Percentiles rank a stretch among this genome's conserved stretches.
Evolutionary conservation across 2,329 filamentous ascomycete genomes (phyloP).

Genomic region (Fonsecaea pugnacius): DNA sequence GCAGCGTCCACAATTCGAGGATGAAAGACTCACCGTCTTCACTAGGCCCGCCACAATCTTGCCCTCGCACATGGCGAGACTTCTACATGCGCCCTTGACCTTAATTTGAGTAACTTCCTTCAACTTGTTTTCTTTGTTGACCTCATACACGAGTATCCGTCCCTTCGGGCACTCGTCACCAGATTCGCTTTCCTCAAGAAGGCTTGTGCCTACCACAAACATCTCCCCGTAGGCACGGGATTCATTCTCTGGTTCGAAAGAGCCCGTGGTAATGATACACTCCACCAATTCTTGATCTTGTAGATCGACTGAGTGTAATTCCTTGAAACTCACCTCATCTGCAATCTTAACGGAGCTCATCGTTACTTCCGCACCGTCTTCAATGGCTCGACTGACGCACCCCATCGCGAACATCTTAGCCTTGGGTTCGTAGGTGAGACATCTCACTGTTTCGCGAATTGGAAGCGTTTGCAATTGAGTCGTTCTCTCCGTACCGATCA

Average conservation of each 20-base stretch:
- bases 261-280: slow-evolving; percentile 75
- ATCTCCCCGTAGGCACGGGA: slow-evolving; percentile 63
- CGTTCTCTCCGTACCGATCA: slow-evolving; percentile 80
- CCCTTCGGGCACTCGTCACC: slow-evolving; percentile 62
- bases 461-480: slow-evolving; percentile 84
- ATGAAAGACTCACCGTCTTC: slow-evolving; percentile 70
- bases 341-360: slow-evolving; percentile 84
- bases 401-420: slow-evolving; percentile 85
- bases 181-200: slow-evolving; percentile 64
- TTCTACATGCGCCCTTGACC: slow-evolving; percentile 79
- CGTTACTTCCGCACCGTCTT: slow-evolving; percentile 73
- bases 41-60: slow-evolving; percentile 85
- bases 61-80: slow-evolving; percentile 73
- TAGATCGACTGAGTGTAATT: slow-evolving; percentile 72
- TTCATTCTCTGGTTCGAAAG: slow-evolving; percentile 56
- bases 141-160: slow-evolving; percentile 81
- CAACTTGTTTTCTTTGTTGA: slow-evolving; percentile 70
- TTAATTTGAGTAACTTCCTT: slow-evolving; percentile 71
- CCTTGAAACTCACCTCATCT: slow-evolving; percentile 84
- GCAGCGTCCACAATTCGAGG: slow-evolving; percentile 1
- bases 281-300: slow-evolving; percentile 77
- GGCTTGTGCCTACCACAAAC: slow-evolving; percentile 90
- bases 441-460: slow-evolving; percentile 79
- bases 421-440: slow-evolving; percentile 80
- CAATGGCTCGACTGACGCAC: slow-evolving; percentile 75